phyloP scores from a whole-genome alignment of 257 asterid genomes.

The Marsdenia floribunda region DNA sequence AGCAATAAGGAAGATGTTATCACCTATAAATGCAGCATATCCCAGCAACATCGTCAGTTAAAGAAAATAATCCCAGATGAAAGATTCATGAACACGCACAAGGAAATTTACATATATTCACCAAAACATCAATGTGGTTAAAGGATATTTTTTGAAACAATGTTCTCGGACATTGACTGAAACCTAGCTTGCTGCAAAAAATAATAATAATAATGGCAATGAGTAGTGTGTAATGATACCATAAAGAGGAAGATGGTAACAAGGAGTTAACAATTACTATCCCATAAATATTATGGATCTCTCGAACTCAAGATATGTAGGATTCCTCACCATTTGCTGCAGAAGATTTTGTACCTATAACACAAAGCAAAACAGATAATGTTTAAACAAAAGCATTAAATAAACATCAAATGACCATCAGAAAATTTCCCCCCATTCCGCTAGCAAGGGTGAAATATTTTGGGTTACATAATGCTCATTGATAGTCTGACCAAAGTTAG shows the following conservation, averaged over 20 bases:
- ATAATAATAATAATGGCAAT: not conserved
- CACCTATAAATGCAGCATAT: not conserved
- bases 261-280: not conserved
- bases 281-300: not conserved
- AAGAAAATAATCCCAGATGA: not conserved
- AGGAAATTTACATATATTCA: not conserved
- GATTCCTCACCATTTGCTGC: slow-evolving; percentile 20
- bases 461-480: not conserved
- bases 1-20: too few relatives aligned
- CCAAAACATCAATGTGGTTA: not conserved
- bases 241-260: not conserved
- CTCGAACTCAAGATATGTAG: slow-evolving; percentile 1
- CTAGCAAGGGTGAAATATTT: not conserved
- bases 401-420: not conserved
- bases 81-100: not conserved
- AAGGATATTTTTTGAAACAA: slow-evolving; percentile 27
- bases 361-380: not conserved
- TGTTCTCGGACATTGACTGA: slow-evolving; percentile 17
- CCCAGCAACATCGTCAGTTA: not conserved
- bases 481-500: not conserved
- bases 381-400: not conserved
- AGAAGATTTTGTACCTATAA: slow-evolving; percentile 21
- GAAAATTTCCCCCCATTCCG: not conserved
- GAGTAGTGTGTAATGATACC: not conserved
- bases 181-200: slow-evolving; percentile 24